Evolutionary conservation across 192 early-diverging fungal species (phyloP).

Genomic region (Coemansia sp.): DNA sequence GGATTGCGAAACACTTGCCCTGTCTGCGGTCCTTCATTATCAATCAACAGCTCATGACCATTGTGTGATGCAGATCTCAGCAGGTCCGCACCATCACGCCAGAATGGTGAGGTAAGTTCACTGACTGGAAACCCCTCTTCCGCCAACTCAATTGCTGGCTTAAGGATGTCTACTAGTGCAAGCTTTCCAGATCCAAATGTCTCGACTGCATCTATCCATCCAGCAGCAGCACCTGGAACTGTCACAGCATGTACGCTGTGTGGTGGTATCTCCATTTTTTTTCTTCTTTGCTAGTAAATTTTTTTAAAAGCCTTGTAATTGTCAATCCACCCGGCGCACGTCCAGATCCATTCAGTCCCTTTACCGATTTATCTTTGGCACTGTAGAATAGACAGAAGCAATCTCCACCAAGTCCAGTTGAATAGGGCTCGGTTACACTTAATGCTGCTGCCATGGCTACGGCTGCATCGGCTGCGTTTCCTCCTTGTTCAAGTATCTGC

Average conservation of each 20-base stretch:
- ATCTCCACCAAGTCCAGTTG: conserved; percentile 79
- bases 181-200: conserved; percentile 65
- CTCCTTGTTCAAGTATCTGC: conserved; percentile 61
- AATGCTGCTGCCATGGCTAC: conserved; percentile 68
- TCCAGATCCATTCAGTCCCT: conserved; percentile 65
- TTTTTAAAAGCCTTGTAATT: conserved; percentile 44
- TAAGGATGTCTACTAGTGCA: conserved; percentile 57
- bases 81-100: conserved; percentile 26
- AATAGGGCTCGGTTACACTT: conserved; percentile 68
- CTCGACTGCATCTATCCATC: conserved; percentile 67
- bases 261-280: conserved; percentile 25
- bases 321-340: conserved; percentile 60
- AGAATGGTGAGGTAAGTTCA: conserved; percentile 54
- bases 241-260: conserved; percentile 58
- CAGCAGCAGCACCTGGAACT: conserved; percentile 73
- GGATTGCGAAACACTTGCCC: conserved; percentile 67
- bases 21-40: conserved; percentile 53
- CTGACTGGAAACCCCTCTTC: conserved; percentile 65
- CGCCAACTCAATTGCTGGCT: conserved; percentile 68
- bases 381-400: conserved; percentile 77
- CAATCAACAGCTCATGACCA: conserved; percentile 54
- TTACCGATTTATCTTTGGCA: conserved; percentile 56
- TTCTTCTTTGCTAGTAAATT: conserved; percentile 20
- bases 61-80: conserved; percentile 18
- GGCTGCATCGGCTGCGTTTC: conserved; percentile 78